Percentiles rank a stretch among this genome's conserved stretches.
phyloP scores from a whole-genome alignment of 768 basidiomycete species.

The Sutorius australiensis region DNA sequence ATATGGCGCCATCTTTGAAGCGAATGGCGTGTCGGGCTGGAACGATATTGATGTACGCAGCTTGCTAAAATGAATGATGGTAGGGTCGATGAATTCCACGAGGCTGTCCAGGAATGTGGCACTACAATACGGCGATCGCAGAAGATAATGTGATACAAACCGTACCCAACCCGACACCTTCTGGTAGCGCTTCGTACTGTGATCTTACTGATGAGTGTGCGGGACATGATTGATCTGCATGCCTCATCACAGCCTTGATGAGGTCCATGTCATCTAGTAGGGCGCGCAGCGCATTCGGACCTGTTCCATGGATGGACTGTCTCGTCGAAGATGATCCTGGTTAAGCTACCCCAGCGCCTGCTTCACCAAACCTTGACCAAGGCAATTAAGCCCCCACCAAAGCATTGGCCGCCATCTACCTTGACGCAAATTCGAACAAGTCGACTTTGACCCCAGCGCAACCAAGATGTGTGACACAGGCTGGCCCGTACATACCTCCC shows the following conservation, averaged over 20 bases:
- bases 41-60: conserved; percentile 40
- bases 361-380: conserved; percentile 47
- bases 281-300: conserved; percentile 48
- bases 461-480: conserved; percentile 43
- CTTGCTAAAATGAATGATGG: conserved; percentile 46
- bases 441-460: conserved; percentile 42
- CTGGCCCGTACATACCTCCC: conserved; percentile 52
- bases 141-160: conserved; percentile 19
- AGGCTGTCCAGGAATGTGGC: conserved; percentile 50
- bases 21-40: conserved; percentile 34
- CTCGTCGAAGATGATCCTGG: not conserved
- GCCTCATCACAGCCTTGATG: conserved; percentile 39
- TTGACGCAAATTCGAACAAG: conserved; percentile 53
- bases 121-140: conserved; percentile 22
- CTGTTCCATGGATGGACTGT: conserved; percentile 20
- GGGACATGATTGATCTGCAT: conserved; percentile 24
- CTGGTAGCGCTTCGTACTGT: conserved; percentile 33
- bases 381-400: not conserved
- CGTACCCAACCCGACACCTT: conserved; percentile 42
- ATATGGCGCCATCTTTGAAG: conserved; percentile 47
- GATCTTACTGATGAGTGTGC: not conserved
- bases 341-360: conserved; percentile 43
- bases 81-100: conserved; percentile 39
- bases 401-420: not conserved
- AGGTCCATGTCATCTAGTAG: conserved; percentile 44